Conservation (phyloP, 1,139 yeast genomes). For the Suhomyces bolitotheri region DNA sequence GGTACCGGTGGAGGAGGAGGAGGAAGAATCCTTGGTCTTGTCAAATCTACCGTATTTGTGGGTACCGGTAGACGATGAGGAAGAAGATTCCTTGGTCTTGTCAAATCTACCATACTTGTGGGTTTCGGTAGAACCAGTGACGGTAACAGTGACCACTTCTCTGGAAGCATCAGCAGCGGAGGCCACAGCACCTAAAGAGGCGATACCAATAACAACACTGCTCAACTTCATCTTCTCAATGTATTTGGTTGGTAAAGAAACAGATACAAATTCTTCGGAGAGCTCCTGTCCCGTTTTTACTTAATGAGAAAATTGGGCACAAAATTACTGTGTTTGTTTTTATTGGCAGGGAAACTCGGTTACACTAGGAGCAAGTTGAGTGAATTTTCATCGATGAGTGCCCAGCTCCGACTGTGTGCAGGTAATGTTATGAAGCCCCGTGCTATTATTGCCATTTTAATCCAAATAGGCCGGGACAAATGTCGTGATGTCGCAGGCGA, state of each 20-base stretch:
- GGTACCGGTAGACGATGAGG: constrained; percentile 36
- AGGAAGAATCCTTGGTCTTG: constrained; percentile 34
- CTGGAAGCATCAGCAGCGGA: constrained; percentile 28
- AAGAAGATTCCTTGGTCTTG: constrained; percentile 42
- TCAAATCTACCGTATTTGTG: constrained; percentile 43
- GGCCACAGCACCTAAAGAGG: constrained; percentile 23
- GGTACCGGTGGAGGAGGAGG: constrained; percentile 37
- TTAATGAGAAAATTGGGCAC: constrained; percentile 3
- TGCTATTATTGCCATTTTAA: no score
- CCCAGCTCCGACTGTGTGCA: constrained; percentile 4
- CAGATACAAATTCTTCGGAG: constrained; percentile 3
- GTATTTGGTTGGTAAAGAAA: constrained; percentile 4
- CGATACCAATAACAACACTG: constrained; percentile 23
- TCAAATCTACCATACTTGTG: constrained; percentile 53
- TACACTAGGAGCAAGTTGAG: constrained; percentile 8
- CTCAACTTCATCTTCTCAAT: constrained; percentile 23
- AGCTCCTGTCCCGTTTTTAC: no score
- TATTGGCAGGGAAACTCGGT: constrained; percentile 13
- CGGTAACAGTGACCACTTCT: constrained; percentile 29
- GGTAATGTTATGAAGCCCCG: constrained; percentile 5
- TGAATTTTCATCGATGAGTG: constrained; percentile 6
- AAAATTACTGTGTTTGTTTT: constrained; percentile 11
- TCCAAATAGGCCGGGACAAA: no score
- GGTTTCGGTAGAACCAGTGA: constrained; percentile 31
- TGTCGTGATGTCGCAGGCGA: no score